These are phyloP conservation scores for Ceratocystis huliohia DNA, from an alignment of 2,329 filamentous ascomycete species.

Conservation along the genomic window DNA sequence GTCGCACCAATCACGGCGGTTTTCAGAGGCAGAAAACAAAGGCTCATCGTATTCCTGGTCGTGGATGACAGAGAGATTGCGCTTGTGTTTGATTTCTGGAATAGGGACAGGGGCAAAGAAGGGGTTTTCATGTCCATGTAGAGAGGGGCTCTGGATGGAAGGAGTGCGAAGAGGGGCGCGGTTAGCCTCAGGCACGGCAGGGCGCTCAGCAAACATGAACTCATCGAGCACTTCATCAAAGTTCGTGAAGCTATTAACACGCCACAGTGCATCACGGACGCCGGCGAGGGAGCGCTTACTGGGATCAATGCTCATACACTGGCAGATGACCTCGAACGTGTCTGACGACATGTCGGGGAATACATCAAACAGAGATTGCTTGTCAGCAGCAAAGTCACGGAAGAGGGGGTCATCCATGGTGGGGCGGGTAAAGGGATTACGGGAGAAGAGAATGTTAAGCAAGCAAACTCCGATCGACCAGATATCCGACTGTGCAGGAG, in stretches of 20 bases:
- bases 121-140: conserved; percentile 25
- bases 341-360: conserved; percentile 98
- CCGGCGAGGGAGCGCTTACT: conserved; percentile 70
- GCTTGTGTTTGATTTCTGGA: conserved; percentile 13
- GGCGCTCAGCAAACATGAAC: conserved; percentile 74
- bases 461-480: conserved; percentile 97
- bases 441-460: conserved; percentile 89
- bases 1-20: conserved; percentile 65
- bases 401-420: conserved; percentile 86
- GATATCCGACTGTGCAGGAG: conserved; percentile 82
- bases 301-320: conserved; percentile 86
- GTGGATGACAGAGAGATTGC: conserved; percentile 68
- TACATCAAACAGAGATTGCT: conserved; percentile 92
- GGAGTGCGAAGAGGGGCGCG: conserved; percentile 91
- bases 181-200: conserved; percentile 70
- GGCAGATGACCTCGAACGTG: conserved; percentile 82
- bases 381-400: conserved; percentile 82
- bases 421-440: conserved; percentile 88
- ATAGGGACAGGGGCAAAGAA: conserved; percentile 14
- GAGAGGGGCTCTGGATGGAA: conserved; percentile 73
- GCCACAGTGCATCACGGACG: conserved; percentile 63
- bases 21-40: conserved; percentile 67
- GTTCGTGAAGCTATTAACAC: conserved; percentile 82
- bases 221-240: conserved; percentile 73
- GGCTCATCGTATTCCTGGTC: conserved; percentile 66